Evolutionary conservation across 495 filamentous ascomycete species (phyloP), one percentile per base, ranked within the genome.

Genomic region (Penicillium argentinense): DNA sequence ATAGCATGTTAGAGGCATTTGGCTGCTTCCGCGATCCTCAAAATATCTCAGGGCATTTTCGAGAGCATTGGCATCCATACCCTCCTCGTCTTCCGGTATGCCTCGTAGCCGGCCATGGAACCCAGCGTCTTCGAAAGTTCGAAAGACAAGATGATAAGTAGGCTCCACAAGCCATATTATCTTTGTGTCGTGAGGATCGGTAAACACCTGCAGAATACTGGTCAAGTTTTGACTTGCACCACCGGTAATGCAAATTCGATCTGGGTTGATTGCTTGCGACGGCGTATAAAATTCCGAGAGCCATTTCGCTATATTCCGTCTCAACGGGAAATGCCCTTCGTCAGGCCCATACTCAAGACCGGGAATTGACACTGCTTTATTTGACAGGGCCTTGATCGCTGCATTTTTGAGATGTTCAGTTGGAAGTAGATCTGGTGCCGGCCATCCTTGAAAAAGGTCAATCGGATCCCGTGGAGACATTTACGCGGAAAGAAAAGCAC

Each of bases 281-380:
- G 43, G 27, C 5, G 38, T 23, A 51, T 88, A 91, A 42, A 78
- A 80, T 1, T 49, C 44, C 0, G 68, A 64, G 3, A 87, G 58
- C 86, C 87, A 92, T 9, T 47, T 41, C 5, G 83, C 79, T 34
- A 93, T 63, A 3, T 74, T 70, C 42, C 75, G 60, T 14, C 85
- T 62, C 0, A 86, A 63, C 8, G 80, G 79, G 11, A 68, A 53
- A 51, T 87, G 82, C 1, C 89, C 88, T 13, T 72, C 60, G 54
- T 91, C 86, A 1, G 85, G 80, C 0, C 82, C 89, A 60, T 93
- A 93, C 8, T 78, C 71, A 16, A 92, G 69, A 9, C 64, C 77
- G 13, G 78, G 65, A 11, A 66, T 61, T 32, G 67, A 69, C 27
- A 79, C 52, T 3, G 51, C 36, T 8, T 78, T 71, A 48, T 82